These are phyloP conservation scores for Xylaria arbuscula DNA, from an alignment of 2,329 filamentous ascomycete species.

Conservation along the genomic window DNA sequence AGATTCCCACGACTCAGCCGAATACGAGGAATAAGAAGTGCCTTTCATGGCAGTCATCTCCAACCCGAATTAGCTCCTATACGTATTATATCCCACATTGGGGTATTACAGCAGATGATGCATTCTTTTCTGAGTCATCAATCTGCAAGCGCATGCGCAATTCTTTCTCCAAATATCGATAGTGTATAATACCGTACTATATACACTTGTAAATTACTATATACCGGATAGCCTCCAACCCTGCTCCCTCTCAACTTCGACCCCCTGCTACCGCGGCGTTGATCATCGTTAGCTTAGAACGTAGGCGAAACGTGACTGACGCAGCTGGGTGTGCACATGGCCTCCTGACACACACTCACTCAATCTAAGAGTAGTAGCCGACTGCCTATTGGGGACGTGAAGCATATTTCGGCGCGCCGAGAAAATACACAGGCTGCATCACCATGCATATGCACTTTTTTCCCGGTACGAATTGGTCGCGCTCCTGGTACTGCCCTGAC, in stretches of 20 bases:
- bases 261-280: not conserved
- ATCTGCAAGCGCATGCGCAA: not conserved
- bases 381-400: not conserved
- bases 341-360: not conserved
- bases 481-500: not conserved
- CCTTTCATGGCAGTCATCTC: conserved; percentile 1
- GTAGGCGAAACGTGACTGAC: not conserved
- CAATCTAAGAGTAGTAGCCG: not conserved
- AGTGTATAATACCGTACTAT: not conserved
- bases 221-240: not conserved
- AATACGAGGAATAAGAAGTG: not conserved
- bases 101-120: conserved; percentile 13
- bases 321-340: conserved; percentile 9
- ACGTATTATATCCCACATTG: not conserved
- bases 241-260: not conserved
- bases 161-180: not conserved
- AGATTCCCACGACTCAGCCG: conserved; percentile 23
- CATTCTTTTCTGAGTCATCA: conserved; percentile 28
- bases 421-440: not conserved
- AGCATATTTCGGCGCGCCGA: not conserved
- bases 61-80: not conserved
- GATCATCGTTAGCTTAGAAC: not conserved
- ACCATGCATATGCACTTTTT: not conserved
- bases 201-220: not conserved
- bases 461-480: no score